Evolutionary conservation across 768 basidiomycete species (phyloP).

Genomic region (Krasilnikovozyma curviuscula): DNA sequence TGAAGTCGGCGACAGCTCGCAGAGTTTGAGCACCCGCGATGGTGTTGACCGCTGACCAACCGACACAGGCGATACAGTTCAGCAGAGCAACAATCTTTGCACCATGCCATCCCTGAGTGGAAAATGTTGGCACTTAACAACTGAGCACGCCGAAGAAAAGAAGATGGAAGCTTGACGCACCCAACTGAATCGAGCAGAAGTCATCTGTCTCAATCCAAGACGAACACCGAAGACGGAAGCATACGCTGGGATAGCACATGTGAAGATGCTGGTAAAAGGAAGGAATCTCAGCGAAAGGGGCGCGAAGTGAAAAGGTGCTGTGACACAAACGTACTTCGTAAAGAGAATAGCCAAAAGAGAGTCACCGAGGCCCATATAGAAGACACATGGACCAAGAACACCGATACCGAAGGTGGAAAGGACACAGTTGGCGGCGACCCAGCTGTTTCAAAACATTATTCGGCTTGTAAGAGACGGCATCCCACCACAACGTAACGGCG

Average conservation of each 20-base stretch:
- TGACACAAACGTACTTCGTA: neutral
- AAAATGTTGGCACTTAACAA: conserved; percentile 5
- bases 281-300: neutral
- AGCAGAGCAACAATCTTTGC: conserved; percentile 13
- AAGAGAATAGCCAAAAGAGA: neutral
- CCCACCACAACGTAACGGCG: too few species aligned
- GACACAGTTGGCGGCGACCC: conserved; percentile 7
- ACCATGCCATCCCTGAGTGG: conserved; percentile 11
- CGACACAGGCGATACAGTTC: conserved; percentile 32
- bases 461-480: too few species aligned
- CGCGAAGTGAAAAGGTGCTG: neutral
- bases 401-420: conserved; percentile 11
- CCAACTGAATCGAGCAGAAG: conserved; percentile 30
- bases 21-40: conserved; percentile 18
- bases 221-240: conserved; percentile 24
- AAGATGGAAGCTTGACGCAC: conserved; percentile 16
- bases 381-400: conserved; percentile 3
- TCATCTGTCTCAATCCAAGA: conserved; percentile 32
- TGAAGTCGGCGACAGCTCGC: conserved; percentile 12
- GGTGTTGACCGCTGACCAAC: conserved; percentile 30
- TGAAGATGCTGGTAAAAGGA: conserved; percentile 4
- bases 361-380: conserved; percentile 7
- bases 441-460: too few species aligned
- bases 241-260: conserved; percentile 7
- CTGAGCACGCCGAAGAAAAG: neutral